Evolutionary conservation across 257 asterid genomes (phyloP).

Genomic region (Coffea canephora): DNA sequence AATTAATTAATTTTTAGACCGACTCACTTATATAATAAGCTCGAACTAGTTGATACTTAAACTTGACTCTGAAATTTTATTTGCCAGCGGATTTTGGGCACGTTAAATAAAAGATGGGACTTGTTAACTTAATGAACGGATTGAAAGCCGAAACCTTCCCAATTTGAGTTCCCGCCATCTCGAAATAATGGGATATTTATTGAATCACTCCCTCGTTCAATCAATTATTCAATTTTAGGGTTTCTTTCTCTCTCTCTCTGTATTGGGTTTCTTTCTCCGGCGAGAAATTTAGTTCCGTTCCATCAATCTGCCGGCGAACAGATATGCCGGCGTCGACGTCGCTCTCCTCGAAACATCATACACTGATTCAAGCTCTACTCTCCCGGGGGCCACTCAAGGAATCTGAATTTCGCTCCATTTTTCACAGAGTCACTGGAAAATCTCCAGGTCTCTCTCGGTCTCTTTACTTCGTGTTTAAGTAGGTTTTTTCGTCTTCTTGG

Average conservation of each 20-base stretch:
- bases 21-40: too few species aligned
- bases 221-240: not conserved
- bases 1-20: too few species aligned
- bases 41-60: too few species aligned
- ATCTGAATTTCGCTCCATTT: slow-evolving; percentile 49
- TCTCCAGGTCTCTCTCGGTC: slow-evolving; percentile 43
- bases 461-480: not conserved
- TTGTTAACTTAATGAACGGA: too few species aligned
- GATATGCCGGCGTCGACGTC: slow-evolving; percentile 13
- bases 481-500: not conserved
- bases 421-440: slow-evolving; percentile 47
- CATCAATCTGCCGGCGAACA: not conserved
- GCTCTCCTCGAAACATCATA: slow-evolving; percentile 67
- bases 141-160: too few species aligned
- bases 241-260: not conserved
- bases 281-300: not conserved
- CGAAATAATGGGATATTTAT: not conserved
- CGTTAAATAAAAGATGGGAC: too few species aligned
- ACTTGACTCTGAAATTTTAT: too few species aligned
- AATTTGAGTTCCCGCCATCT: not conserved
- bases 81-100: too few species aligned
- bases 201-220: not conserved
- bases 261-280: not conserved
- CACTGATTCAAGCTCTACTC: slow-evolving; percentile 70
- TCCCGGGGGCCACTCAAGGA: slow-evolving; percentile 75